Evolutionary conservation across 78 protist genomes (phyloP).

Genomic region (Cavenderia fasciculata): DNA sequence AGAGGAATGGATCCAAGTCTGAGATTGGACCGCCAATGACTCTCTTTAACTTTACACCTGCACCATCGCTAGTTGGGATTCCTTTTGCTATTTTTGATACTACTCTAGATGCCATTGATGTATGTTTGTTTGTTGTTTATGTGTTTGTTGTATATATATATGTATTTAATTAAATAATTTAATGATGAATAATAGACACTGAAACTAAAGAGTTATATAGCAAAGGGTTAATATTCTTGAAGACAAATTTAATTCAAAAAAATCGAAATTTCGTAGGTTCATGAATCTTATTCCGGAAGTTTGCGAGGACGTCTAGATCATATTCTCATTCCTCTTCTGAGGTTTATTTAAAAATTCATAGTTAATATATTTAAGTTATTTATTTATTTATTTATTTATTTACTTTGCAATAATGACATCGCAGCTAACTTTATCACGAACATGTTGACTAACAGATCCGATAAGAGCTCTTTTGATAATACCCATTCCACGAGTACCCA

Average conservation of each 20-base stretch:
- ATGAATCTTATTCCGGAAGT: too few species aligned
- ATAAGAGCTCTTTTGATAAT: slow-evolving; percentile 17
- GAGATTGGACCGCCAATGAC: slow-evolving; percentile 42
- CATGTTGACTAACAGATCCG: slow-evolving; percentile 1
- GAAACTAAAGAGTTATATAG: too few species aligned
- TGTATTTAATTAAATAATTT: background rate
- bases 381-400: too few species aligned
- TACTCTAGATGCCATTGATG: background rate
- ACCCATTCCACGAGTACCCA: slow-evolving; percentile 55
- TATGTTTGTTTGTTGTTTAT: background rate
- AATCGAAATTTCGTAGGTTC: too few species aligned
- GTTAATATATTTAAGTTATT: too few species aligned
- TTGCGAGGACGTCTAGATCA: too few species aligned
- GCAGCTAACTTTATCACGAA: slow-evolving; percentile 1
- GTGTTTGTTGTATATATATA: background rate
- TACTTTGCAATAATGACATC: slow-evolving; percentile 48
- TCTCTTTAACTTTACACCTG: slow-evolving; percentile 50
- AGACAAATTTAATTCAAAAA: too few species aligned
- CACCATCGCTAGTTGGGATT: background rate
- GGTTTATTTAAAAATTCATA: too few species aligned
- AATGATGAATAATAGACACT: too few species aligned
- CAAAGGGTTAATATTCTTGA: too few species aligned
- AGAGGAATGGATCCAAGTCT: slow-evolving; percentile 72
- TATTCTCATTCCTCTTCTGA: too few species aligned
- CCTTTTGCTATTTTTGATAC: slow-evolving; percentile 12